Percentiles rank a stretch among this genome's conserved stretches.
phyloP scores from a whole-genome alignment of 306 rosid genomes.

The Citrullus colocynthis region DNA sequence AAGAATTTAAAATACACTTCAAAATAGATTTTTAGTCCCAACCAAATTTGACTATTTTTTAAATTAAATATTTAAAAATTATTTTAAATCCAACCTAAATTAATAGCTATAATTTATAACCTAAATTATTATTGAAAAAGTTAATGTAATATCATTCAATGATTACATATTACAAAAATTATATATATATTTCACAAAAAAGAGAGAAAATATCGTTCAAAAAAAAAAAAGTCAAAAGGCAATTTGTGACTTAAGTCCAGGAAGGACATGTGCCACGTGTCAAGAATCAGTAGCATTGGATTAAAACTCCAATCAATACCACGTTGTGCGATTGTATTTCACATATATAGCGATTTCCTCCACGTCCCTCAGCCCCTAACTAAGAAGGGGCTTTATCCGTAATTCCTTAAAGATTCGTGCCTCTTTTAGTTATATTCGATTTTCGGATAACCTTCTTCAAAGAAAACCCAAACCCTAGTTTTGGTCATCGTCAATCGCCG shows the following conservation, averaged over 20 bases:
- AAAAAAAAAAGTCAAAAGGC: neutral
- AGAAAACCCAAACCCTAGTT: constrained; percentile 37
- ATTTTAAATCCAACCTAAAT: no score
- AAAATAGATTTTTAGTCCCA: no score
- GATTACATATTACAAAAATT: no score
- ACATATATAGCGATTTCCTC: constrained; percentile 20
- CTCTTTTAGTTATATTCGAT: constrained; percentile 28
- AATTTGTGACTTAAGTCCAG: neutral
- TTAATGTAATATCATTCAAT: no score
- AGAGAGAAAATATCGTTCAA: neutral
- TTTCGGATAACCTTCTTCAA: constrained; percentile 18
- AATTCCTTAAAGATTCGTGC: constrained; percentile 31
- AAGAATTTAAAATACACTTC: no score
- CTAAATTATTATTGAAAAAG: no score
- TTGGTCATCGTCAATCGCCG: constrained; percentile 42
- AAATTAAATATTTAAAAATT: no score
- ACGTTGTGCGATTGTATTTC: constrained; percentile 20
- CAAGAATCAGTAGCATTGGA: neutral
- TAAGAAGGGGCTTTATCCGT: constrained; percentile 27
- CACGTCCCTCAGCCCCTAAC: constrained; percentile 5
- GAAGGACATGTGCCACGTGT: neutral
- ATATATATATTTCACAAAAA: neutral
- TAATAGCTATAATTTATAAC: no score
- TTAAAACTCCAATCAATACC: constrained; percentile 16
- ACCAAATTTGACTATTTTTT: no score